Evolutionary conservation across 768 basidiomycete genomes (phyloP), one percentile per base, ranked within the genome.

Genomic region (Lactarius tabidus): DNA sequence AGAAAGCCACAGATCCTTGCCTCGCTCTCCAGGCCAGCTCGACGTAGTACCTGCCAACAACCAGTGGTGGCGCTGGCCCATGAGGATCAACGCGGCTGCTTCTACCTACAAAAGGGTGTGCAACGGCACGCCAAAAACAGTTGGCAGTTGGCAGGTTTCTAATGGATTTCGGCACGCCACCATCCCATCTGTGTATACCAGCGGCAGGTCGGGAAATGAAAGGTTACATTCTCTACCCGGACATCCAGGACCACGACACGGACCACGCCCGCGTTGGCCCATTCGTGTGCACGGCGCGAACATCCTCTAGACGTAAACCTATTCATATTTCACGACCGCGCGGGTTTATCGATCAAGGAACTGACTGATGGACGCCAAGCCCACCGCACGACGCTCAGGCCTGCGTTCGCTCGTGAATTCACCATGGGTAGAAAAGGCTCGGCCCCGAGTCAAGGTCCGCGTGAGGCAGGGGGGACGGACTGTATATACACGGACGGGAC

Each of bases 201-300:
- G 33, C 33, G 33, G 33, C 8, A 8, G 33, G 33, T n/a, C n/a
- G 33, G 33, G 33, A 33, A 33, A 33, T 18, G 29, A 53, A 28
- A 56, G 86, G 85, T 75, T 88, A 80, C 73, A 87, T 89, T 73
- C 77, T 89, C 36, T 85, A 89, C 70, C 84, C 85, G 9, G 82
- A 85, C 60, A 69, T 90, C 52, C 74, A 82, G 58, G 74, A 75
- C 38, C 85, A 87, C 71, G 76, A 82, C 1, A 80, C 79, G 15
- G 87, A 86, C 1, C 73, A 88, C 56, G 76, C 76, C 52, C 87
- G 87, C 66, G 82, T 88, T 23, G 77, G 83, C 61, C 84, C 84
- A 3, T 73, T 87, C 51, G 73, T 81, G 72, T 75, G 38, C 74
- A 78, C 14, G 84, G 82, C 51, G 75, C 81, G 65, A 84, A 84